Evolutionary conservation across 1,284 basidiomycete genomes (phyloP), one percentile per base, ranked within the genome.

Genomic region (Coniferiporia weirii): DNA sequence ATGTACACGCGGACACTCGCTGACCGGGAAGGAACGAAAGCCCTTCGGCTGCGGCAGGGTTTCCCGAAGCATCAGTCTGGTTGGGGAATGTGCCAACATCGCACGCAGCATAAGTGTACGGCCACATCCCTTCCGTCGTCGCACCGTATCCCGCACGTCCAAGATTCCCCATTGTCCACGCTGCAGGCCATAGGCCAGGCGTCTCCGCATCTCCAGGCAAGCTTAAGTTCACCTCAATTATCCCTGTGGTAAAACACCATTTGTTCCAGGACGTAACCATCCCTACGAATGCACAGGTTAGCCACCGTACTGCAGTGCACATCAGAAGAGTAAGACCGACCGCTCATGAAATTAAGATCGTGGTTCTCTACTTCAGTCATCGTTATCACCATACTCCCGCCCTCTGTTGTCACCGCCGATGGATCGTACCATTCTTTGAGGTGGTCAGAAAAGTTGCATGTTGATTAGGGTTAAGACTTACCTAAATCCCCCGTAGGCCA

Each of bases 181-280:
- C 40, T 46, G 58, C 61, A 4, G 79, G 78, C 80, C 80, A 81
- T 32, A 78, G 70, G 19, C 79, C 79, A 34, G 73, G 70, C 2
- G 77, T 69, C 32, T 71, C 66, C 19, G 67, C 69, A 22, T 64
- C 68, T 1, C 79, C 80, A 1, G 76, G 76, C 34, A 81, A 65
- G 56, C 79, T 71, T 27, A 90, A 81, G 9, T 70, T 68, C 36
- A 76, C 79, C 69, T 85, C 81, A 49, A 89, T 75, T 60, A 87
- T 72, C 19, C 87, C 87, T 4, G 88, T 88, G 0, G 86, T 91
- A 70, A 94, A 95, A 71, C 91, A 94, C 67, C 93, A 86, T 71
- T 93, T 89, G 66, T 79, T 79, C 78, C 78, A 79, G 43, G 66
- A 64, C 15, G 66, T 62, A 47, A 75, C 62, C 67, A 67, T 71